Evolutionary conservation across 306 rosid genomes (phyloP), one percentile per base, ranked within the genome.

Genomic region (Rosa rugosa): DNA sequence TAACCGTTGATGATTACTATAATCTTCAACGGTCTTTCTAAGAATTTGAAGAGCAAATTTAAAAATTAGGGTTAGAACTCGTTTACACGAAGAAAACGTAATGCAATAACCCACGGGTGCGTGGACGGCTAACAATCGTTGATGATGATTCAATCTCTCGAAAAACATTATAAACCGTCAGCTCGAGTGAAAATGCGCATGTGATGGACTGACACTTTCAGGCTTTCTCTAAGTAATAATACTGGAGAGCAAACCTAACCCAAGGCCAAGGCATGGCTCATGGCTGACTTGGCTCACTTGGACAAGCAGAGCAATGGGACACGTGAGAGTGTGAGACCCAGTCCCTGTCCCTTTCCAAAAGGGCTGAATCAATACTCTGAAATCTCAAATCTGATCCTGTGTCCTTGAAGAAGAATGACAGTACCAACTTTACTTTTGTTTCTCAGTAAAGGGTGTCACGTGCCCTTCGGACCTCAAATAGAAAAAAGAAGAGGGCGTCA

Each of bases 261-360:
- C 41, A 75, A 44, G 44, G 27, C 11, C 8, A 31, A 0, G 41
- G 27, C 45, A 23, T 25, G 36, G 36, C 36, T 31, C 36, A 25
- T 36, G 53, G 76, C 68, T 69, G 80, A 81, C 66, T 71, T 46
- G 81, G 81, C 78, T 23, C 12, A n/a, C n/a, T 10, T 17, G 72
- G 69, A 70, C 70, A 69, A 80, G 78, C 22, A 71, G 62, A 44
- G 71, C 25, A 27, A 62, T 56, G 77, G 70, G 87, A 81, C 85
- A 79, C 85, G 75, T 59, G 86, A 27, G 31, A 1, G 31, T 27
- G 31, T 27, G 31, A 82, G 51, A 38, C 77, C 84, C 83, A 79
- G 77, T 84, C 85, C n/a, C 71, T 3, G 74, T 63, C 80, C 79
- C 88, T 85, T 63, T 85, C 25, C 3, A 75, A 72, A 70, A 64